phyloP scores from a whole-genome alignment of 1,139 yeast genomes.

The Debaryomycetaceae sp. region DNA sequence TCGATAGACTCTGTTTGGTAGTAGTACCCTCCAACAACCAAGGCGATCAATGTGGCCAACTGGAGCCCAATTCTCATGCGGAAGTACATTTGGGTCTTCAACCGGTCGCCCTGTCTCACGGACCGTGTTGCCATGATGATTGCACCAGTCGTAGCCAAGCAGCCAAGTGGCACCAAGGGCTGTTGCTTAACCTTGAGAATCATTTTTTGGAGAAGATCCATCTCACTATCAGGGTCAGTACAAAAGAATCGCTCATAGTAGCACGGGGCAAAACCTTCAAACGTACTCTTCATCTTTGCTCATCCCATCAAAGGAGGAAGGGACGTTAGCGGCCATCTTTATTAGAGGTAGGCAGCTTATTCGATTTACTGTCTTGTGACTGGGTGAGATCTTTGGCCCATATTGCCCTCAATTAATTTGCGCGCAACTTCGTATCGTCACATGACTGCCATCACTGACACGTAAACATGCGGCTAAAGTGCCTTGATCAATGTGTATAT shows the following conservation, averaged over 20 bases:
- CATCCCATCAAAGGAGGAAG: conserved; percentile 21
- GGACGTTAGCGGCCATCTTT: conserved; percentile 16
- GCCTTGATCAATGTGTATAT: no score
- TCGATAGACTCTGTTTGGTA: conserved; percentile 45
- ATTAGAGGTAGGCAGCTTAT: no score
- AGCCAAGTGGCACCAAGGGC: conserved; percentile 79
- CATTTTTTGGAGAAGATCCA: conserved; percentile 29
- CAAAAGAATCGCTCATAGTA: background rate
- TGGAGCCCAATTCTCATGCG: conserved; percentile 88
- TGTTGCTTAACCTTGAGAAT: conserved; percentile 55
- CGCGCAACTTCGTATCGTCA: no score
- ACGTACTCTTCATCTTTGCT: conserved; percentile 22
- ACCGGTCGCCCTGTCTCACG: conserved; percentile 65
- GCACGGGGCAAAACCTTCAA: conserved; percentile 3
- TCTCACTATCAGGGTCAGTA: conserved; percentile 17
- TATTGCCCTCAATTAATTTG: no score
- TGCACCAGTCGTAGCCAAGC: conserved; percentile 75
- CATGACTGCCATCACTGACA: no score
- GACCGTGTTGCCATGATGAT: conserved; percentile 75
- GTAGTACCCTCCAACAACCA: conserved; percentile 72
- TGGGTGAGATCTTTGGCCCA: no score
- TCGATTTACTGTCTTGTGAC: no score
- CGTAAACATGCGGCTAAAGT: no score
- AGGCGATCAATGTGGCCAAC: conserved; percentile 73
- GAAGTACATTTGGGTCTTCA: conserved; percentile 79